Evolutionary conservation across 2,329 filamentous ascomycete species (phyloP), one percentile per base, ranked within the genome.

Genomic region (Davidsoniella virescens): DNA sequence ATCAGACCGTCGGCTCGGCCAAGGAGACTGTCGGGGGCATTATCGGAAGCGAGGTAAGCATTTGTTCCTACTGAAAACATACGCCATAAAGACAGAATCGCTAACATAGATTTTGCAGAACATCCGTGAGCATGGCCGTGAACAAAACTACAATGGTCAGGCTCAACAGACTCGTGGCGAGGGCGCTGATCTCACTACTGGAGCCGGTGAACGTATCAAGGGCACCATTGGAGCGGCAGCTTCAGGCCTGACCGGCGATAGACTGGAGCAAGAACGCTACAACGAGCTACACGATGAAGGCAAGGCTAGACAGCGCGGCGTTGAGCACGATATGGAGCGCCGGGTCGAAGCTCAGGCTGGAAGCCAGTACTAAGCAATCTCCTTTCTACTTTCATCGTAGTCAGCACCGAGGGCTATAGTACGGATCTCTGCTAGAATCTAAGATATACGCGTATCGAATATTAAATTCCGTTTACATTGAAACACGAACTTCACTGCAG

Each of bases 1-100:
- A 94, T 69, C 88, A 95, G 68, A 94, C 87, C 4, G 61, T 88
- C n/a, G 90, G 88, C 48, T 76, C 82, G 1, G 80, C 80, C 41
- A 95, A 95, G 70, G 86, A 95, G 63, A 70, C 80, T 4, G 55
- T 92, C 1, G 90, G 90, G 52, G 80, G 80, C 16, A 58, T 90
- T 4, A 57, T 90, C 23, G 90, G 88, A 54, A 79, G 76, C 55
- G 82, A 92, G 66, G 75, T 76, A 62, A 56, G 66, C 59, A 38
- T 3, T 3, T 33, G 44, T 4, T 5, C 23, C 2, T 18, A 18
- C 23, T 14, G 14, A 17, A 17, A n/a, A 36, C 10, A 26, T 2
- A 23, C 12, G 16, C 5, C 16, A 26, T 16, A 9, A 26, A n/a
- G 4, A 47, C 5, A 17, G 8, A n/a, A 9, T 18, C 20, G 4